Evolutionary conservation across 2,329 filamentous ascomycete species (phyloP).

Genomic region (Colletotrichum navitas): DNA sequence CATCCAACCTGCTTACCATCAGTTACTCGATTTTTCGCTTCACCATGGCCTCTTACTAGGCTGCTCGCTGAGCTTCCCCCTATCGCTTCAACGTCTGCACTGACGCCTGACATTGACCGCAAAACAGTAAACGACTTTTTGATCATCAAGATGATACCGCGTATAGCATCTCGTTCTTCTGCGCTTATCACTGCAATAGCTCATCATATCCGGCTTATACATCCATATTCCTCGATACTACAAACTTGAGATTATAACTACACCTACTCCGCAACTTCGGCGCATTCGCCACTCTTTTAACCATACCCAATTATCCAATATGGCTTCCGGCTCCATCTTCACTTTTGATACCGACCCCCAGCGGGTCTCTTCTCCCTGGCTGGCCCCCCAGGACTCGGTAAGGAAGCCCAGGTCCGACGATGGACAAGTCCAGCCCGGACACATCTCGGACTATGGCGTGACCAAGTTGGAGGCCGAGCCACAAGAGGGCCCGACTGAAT

Average conservation of each 20-base stretch:
- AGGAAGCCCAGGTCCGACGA: slow-evolving; percentile 48
- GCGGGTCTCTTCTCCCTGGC: slow-evolving; percentile 91
- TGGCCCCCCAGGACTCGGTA: slow-evolving; percentile 65
- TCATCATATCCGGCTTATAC: slow-evolving; percentile 9
- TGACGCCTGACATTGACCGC: slow-evolving; percentile 11
- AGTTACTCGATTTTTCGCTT: background rate
- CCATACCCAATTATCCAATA: slow-evolving; percentile 51
- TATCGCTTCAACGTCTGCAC: slow-evolving; percentile 7
- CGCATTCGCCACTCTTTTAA: background rate
- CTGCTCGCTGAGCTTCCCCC: slow-evolving; percentile 10
- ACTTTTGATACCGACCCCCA: slow-evolving; percentile 92
- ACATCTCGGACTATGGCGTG: slow-evolving; percentile 73
- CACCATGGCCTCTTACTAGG: slow-evolving; percentile 35
- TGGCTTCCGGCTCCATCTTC: slow-evolving; percentile 97
- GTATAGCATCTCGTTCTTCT: slow-evolving; percentile 34
- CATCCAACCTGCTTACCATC: background rate
- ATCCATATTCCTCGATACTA: slow-evolving; percentile 10
- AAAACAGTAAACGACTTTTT: background rate
- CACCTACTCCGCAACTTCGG: background rate
- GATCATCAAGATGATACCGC: slow-evolving; percentile 40
- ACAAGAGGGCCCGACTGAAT: slow-evolving; percentile 94
- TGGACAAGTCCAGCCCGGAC: slow-evolving; percentile 52
- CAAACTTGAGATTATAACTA: slow-evolving; percentile 2
- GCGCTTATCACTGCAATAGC: slow-evolving; percentile 32
- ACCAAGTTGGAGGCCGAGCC: slow-evolving; percentile 89